Percentiles rank a stretch among this genome's conserved stretches.
phyloP scores from a whole-genome alignment of 192 early-diverging fungal genomes.

The Chytriomyces hyalinus region DNA sequence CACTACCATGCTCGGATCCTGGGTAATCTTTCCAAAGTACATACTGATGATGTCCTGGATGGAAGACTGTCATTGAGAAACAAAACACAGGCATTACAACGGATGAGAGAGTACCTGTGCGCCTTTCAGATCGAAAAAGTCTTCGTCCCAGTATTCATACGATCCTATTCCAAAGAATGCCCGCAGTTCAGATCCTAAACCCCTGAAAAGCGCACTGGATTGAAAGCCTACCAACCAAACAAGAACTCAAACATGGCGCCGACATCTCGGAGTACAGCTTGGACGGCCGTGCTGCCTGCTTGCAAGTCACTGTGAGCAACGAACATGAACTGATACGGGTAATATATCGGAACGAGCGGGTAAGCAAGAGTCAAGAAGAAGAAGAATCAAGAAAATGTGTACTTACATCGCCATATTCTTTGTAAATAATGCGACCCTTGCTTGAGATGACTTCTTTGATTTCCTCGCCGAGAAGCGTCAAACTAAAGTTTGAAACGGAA shows the following conservation, averaged over 20 bases:
- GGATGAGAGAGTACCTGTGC: conserved; percentile 47
- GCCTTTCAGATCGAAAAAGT: conserved; percentile 64
- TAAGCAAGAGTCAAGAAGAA: not conserved
- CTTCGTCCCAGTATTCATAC: conserved; percentile 62
- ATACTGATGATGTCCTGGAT: conserved; percentile 52
- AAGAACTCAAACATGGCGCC: conserved; percentile 59
- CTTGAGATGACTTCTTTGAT: conserved; percentile 58
- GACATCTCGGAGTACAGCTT: conserved; percentile 62
- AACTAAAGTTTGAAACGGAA: conserved; percentile 64
- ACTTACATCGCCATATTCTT: conserved; percentile 62
- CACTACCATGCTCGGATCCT: conserved; percentile 58
- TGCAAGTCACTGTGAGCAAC: conserved; percentile 60
- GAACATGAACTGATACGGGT: conserved; percentile 57
- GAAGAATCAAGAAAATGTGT: not conserved
- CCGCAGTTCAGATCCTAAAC: no score
- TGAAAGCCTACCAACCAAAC: not conserved
- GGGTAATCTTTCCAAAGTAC: conserved; percentile 51
- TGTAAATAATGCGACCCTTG: conserved; percentile 57
- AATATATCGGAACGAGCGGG: not conserved
- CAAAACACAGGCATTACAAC: not conserved
- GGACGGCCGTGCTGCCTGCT: conserved; percentile 50
- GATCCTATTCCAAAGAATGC: conserved; percentile 41
- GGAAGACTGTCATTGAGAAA: not conserved
- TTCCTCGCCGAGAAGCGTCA: conserved; percentile 61
- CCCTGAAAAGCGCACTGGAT: no score